Percentiles rank a stretch among this genome's conserved stretches.
phyloP scores from a whole-genome alignment of 495 filamentous ascomycete species.

The Lichina pygmaea region DNA sequence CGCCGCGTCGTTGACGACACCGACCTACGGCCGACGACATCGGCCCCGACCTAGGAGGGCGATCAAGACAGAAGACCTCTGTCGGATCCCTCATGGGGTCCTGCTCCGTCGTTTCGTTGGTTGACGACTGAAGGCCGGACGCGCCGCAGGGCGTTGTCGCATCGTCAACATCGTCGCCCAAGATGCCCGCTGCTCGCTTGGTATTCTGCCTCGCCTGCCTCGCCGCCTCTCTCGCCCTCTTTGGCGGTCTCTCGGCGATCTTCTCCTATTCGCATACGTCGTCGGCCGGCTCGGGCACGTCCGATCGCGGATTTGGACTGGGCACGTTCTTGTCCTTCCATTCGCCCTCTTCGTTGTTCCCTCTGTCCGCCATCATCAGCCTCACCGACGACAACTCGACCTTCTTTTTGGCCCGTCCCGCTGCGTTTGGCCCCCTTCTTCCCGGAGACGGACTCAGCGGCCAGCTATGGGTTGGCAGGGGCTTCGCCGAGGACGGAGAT shows the following conservation, averaged over 20 bases:
- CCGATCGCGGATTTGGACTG: constrained; percentile 14
- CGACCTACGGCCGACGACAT: no score
- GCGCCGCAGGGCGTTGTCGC: no score
- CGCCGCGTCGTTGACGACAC: no score
- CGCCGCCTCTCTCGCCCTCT: background rate
- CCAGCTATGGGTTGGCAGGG: constrained; percentile 71
- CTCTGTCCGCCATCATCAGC: constrained; percentile 80
- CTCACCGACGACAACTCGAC: constrained; percentile 95
- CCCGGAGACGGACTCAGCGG: constrained; percentile 53
- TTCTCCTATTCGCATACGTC: constrained; percentile 10
- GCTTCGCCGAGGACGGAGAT: constrained; percentile 50
- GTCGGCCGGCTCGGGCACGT: constrained; percentile 10
- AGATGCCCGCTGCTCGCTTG: background rate
- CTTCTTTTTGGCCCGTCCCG: constrained; percentile 78
- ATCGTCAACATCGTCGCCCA: background rate
- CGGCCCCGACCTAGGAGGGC: no score
- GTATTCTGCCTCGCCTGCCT: background rate
- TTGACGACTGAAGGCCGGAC: no score
- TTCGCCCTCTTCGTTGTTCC: constrained; percentile 55
- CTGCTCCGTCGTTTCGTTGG: no score
- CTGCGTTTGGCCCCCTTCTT: constrained; percentile 69
- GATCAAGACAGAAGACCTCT: no score
- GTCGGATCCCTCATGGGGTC: no score
- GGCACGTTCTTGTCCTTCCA: constrained; percentile 35
- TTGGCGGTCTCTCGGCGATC: background rate